Percentiles rank a stretch among this genome's conserved stretches.
Evolutionary conservation across 441 rosid genomes (phyloP).

Genomic region (Corymbia calophylla): DNA sequence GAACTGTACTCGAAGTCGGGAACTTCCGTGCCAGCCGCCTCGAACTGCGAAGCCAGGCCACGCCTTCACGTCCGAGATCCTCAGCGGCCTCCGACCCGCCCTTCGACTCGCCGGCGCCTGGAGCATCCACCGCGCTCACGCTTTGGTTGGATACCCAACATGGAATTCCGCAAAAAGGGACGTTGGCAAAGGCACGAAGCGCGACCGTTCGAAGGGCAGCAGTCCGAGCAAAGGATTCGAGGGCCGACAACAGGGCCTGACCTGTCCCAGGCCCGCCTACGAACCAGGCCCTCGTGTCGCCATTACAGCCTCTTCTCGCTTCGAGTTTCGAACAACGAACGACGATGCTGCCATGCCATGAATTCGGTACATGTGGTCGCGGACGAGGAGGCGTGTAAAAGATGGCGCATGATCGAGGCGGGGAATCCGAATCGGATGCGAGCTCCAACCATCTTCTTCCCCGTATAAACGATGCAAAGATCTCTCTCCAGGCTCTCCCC

Average conservation of each 20-base stretch:
- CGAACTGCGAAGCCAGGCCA: neutral
- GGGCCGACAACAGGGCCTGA: neutral
- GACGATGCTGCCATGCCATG: neutral
- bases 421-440: neutral
- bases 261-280: neutral
- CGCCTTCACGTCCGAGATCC: neutral
- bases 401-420: neutral
- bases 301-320: neutral
- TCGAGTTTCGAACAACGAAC: neutral
- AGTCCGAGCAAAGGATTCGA: neutral
- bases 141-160: neutral
- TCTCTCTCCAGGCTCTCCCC: neutral
- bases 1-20: neutral
- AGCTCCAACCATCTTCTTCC: neutral
- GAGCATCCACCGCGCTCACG: neutral
- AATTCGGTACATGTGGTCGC: neutral
- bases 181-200: neutral
- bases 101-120: neutral
- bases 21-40: neutral
- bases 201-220: neutral
- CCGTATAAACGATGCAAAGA: neutral
- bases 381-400: neutral
- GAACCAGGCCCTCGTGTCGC: neutral
- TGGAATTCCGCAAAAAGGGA: neutral
- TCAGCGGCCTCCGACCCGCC: neutral